These are phyloP conservation scores for Piper betle DNA, from an alignment of 164 flowering plant species.

Conservation along the genomic window DNA sequence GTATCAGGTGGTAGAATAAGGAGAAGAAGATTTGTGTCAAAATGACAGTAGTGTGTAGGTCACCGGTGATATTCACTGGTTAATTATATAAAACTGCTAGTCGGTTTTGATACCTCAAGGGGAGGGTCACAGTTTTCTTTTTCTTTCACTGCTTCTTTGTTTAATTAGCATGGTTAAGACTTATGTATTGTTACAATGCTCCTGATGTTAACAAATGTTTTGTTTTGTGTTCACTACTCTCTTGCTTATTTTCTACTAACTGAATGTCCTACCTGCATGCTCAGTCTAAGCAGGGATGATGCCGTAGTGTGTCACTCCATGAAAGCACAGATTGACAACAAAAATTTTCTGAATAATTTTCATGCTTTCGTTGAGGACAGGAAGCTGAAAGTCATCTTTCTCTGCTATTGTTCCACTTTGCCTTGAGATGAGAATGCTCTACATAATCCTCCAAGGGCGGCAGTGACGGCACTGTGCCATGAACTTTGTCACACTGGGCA, in stretches of 20 bases:
- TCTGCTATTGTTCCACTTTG: neutral
- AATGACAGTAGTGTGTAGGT: too few species aligned
- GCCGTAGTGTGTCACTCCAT: constrained; percentile 24
- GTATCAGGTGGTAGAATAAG: too few species aligned
- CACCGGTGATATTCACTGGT: too few species aligned
- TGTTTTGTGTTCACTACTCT: neutral
- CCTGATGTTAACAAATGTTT: neutral
- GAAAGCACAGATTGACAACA: constrained; percentile 12
- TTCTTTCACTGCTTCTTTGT: too few species aligned
- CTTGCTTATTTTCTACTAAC: neutral
- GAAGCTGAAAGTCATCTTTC: neutral
- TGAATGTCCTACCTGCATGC: constrained; percentile 15
- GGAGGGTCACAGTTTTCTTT: too few species aligned
- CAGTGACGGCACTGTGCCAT: too few species aligned
- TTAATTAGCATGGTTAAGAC: neutral
- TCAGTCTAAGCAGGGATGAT: constrained; percentile 28
- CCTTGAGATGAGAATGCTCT: neutral
- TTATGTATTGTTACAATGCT: neutral
- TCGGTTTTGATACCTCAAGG: too few species aligned
- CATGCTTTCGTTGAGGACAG: neutral
- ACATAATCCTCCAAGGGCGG: too few species aligned
- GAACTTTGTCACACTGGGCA: too few species aligned
- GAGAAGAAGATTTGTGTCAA: too few species aligned
- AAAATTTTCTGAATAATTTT: neutral
- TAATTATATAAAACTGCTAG: too few species aligned